Evolutionary conservation across 2,329 filamentous ascomycete species (phyloP), one percentile per base, ranked within the genome.

Genomic region (Zelopaecilomyces penicillatus): DNA sequence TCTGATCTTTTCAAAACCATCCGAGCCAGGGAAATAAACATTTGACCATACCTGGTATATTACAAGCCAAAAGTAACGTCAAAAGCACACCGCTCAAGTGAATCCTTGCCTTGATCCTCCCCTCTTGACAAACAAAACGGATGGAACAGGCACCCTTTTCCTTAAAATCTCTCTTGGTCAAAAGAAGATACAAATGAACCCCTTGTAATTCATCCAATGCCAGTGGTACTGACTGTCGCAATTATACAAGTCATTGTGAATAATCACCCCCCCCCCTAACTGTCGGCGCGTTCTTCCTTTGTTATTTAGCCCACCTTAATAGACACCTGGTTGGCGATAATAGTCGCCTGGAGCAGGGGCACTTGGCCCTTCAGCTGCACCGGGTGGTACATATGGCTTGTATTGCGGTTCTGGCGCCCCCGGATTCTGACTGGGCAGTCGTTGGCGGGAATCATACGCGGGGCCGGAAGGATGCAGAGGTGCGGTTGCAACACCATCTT

Each of bases 311-410:
- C n/a, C 37, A 12, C 28, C 12, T 44, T 52, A 61, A 38, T 65
- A 67, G 34, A 61, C 62, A 6, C 61, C 62, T 3, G 57, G 58
- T 52, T 73, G 70, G 40, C 75, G 65, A 55, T 81, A 81, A 54
- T 76, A 81, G 56, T 79, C 77, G 41, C 67, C 69, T 27, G 74
- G 72, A 9, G 68, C 69, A 4, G 75, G 74, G 4, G 70, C 74
- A 47, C 69, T 75, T 2, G 70, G 69, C 7, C 65, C 70, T 31
- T 65, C 62, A 47, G 37, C 39, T 31, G 39, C 55, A 2, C 65
- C 59, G 2, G 68, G 73, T 4, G 76, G 76, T 3, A 74, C 70
- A 47, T 83, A 83, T 0, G 80, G 73, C 58, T 76, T 81, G 53
- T 82, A 83, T 57, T 79, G 76, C 34, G 67, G 67, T 2, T 45